phyloP scores from a whole-genome alignment of 2,329 filamentous ascomycete genomes.

The Fusarium zealandicum region DNA sequence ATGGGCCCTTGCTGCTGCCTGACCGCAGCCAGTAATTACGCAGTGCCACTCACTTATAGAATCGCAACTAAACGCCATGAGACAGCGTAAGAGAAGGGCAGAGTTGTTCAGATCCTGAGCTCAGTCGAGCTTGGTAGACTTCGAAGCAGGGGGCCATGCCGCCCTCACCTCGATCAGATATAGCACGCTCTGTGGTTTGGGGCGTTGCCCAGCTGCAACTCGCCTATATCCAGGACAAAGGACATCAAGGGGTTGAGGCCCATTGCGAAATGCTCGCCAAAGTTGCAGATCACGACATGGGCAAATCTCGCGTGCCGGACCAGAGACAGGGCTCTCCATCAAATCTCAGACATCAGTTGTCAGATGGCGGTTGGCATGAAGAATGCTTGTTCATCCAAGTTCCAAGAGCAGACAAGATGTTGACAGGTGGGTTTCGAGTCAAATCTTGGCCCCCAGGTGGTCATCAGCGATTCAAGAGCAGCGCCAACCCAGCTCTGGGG shows the following conservation, averaged over 20 bases:
- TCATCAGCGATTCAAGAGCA: slow-evolving; percentile 21
- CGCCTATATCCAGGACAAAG: background rate
- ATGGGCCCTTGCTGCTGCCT: slow-evolving; percentile 27
- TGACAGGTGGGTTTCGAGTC: slow-evolving; percentile 29
- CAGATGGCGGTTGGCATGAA: slow-evolving; percentile 3
- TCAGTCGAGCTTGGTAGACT: background rate
- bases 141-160: too few relatives aligned
- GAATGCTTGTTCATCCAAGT: slow-evolving; percentile 44
- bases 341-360: slow-evolving; percentile 10
- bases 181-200: background rate
- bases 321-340: slow-evolving; percentile 5
- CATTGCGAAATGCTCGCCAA: slow-evolving; percentile 13
- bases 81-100: slow-evolving; percentile 14
- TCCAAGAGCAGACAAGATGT: slow-evolving; percentile 44
- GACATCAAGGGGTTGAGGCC: slow-evolving; percentile 6
- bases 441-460: slow-evolving; percentile 42
- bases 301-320: slow-evolving; percentile 14
- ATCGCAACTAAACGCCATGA: slow-evolving; percentile 12
- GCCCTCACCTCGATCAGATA: background rate
- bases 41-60: slow-evolving; percentile 31
- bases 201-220: slow-evolving; percentile 3
- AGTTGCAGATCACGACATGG: slow-evolving; percentile 8
- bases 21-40: slow-evolving; percentile 30
- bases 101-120: background rate
- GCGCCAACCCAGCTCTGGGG: slow-evolving; percentile 27